Evolutionary conservation across 805 yeast species (phyloP), one percentile per base, ranked within the genome.

Genomic region (Clavispora phyllophila): DNA sequence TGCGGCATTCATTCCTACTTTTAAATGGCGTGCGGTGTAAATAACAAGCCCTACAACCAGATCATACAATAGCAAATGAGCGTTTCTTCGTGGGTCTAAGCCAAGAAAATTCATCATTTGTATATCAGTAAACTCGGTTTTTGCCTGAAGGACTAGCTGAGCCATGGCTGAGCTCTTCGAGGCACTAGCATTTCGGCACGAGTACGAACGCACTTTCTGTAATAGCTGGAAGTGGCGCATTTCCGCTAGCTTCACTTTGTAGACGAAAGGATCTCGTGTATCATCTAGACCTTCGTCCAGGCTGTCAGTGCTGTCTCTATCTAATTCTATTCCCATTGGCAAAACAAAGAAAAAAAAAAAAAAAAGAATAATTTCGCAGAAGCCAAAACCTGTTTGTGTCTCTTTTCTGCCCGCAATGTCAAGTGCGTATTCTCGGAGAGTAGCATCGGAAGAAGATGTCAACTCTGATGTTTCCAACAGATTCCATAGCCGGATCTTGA

Each of bases 91-190:
- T 2, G 41, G 29, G 13, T 26, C 19, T 15, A 50, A 35, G 12
- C 42, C 25, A 34, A 50, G 39, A 12, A 50, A 38, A 1, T 39
- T 33, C 54, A 50, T 50, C 25, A 43, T 45, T 10, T 48, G 50
- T 2, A 15, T 25, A 22, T 50, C 54, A 31, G 42, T 39, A 25
- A 48, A 46, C 18, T 25, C 42, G 6, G 39, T 13, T 10, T 25
- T 35, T 37, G 44, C 19, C 4, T 32, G 26, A 22, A 50, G 37
- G 12, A 50, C 37, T 9, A 48, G 48, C 36, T 42, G 48, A 28
- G 43, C 40, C n/a, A 49, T 33, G 18, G 51, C 43, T 5, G 53
- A 45, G 40, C 43, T 49, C 32, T 42, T 40, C 36, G 46, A 41
- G 12, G 43, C 47, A 37, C 45, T 24, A 7, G 42, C 36, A 13